Evolutionary conservation across 495 filamentous ascomycete genomes (phyloP).

Genomic region (Penicillium macrosclerotiorum): DNA sequence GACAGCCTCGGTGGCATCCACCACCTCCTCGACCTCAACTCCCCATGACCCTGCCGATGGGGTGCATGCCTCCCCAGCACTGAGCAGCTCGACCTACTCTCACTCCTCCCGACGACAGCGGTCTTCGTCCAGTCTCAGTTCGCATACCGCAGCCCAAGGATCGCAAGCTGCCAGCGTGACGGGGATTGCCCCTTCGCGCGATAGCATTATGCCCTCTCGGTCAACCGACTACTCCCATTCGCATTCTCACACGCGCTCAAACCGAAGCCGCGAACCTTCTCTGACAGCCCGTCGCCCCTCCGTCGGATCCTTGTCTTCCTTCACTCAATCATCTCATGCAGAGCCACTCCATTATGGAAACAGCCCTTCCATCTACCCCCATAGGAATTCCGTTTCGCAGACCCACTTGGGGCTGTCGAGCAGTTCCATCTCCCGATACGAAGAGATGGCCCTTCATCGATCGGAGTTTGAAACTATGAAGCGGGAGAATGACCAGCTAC

Average conservation of each 20-base stretch:
- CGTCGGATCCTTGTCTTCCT: slow-evolving; percentile 33
- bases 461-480: slow-evolving; percentile 71
- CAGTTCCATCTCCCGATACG: slow-evolving; percentile 48
- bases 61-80: slow-evolving; percentile 43
- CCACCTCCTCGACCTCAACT: slow-evolving; percentile 69
- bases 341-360: slow-evolving; percentile 29
- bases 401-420: slow-evolving; percentile 26
- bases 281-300: slow-evolving; percentile 44
- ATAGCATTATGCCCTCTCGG: slow-evolving; percentile 26
- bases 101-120: slow-evolving; percentile 62
- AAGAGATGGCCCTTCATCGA: slow-evolving; percentile 67
- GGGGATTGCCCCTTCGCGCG: slow-evolving; percentile 49
- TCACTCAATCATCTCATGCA: slow-evolving; percentile 29
- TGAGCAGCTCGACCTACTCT: slow-evolving; percentile 51
- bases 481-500: slow-evolving; percentile 77
- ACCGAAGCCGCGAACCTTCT: slow-evolving; percentile 42
- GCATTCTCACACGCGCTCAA: slow-evolving; percentile 14
- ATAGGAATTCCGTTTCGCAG: slow-evolving; percentile 31
- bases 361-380: slow-evolving; percentile 28
- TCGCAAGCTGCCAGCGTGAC: slow-evolving; percentile 42
- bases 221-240: slow-evolving; percentile 19
- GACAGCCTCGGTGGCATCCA: slow-evolving; percentile 78
- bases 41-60: slow-evolving; percentile 53
- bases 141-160: slow-evolving; percentile 47
- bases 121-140: slow-evolving; percentile 61